Evolutionary conservation across 768 basidiomycete species (phyloP).

Genomic region (Termitomyces sp.): DNA sequence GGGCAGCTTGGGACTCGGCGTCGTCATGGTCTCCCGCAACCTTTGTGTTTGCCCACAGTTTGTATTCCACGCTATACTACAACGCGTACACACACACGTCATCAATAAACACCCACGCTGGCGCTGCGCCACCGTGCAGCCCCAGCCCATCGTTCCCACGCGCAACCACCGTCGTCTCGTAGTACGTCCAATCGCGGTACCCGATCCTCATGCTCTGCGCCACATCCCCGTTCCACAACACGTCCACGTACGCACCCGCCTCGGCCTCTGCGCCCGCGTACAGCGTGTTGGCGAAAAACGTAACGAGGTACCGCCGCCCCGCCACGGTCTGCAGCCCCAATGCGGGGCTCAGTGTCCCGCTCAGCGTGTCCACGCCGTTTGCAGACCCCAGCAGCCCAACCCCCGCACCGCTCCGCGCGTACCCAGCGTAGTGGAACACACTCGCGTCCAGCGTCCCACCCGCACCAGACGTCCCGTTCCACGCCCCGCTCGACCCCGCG

Average conservation of each 20-base stretch:
- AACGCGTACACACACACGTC: slow-evolving; percentile 26
- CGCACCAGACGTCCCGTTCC: slow-evolving; percentile 32
- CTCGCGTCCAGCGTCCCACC: slow-evolving; percentile 37
- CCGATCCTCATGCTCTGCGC: slow-evolving; percentile 30
- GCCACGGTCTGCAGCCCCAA: slow-evolving; percentile 27
- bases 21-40: background rate
- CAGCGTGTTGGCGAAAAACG: slow-evolving; percentile 37
- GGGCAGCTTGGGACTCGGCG: background rate
- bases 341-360: slow-evolving; percentile 33
- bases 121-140: slow-evolving; percentile 36
- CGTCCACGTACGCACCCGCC: slow-evolving; percentile 29
- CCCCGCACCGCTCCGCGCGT: slow-evolving; percentile 34
- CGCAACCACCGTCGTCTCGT: slow-evolving; percentile 29
- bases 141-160: slow-evolving; percentile 15
- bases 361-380: slow-evolving; percentile 26
- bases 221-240: slow-evolving; percentile 38
- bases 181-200: slow-evolving; percentile 32
- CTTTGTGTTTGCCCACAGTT: background rate
- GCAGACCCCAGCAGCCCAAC: slow-evolving; percentile 41
- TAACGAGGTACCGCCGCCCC: slow-evolving; percentile 33
- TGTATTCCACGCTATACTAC: background rate
- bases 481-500: slow-evolving; percentile 28
- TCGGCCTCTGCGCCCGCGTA: slow-evolving; percentile 31
- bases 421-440: slow-evolving; percentile 36
- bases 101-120: slow-evolving; percentile 47